Evolutionary conservation across 306 rosid species (phyloP), one percentile per base, ranked within the genome.

Genomic region (Acacia melanoxylon): DNA sequence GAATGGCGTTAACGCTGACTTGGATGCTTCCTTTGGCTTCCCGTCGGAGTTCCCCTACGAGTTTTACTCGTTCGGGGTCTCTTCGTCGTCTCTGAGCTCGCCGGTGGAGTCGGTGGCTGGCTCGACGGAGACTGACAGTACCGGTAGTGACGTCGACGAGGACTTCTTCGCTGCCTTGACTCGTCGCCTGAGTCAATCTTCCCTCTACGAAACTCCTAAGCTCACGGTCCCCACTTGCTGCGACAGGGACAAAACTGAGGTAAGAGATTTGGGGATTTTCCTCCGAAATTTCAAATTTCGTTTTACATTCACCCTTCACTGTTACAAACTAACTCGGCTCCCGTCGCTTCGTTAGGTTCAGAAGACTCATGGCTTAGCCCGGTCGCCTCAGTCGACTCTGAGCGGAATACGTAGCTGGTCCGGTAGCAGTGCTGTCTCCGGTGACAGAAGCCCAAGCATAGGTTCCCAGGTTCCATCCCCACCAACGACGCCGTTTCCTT

Each of bases 371-470:
- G 91, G 62, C 0, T 9, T 85, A 35, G 76, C 97, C 12, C 86
- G 92, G 19, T 95, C 99, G 3, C 99, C 98, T 1, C 94, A 93
- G 91, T 95, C 99, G 33, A 92, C 90, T 9, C 83, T 93, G 42
- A 83, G 87, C 19, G 94, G 99, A 77, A 83, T 91, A 65, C 96
- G 93, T 7, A 82, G 94, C 90, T 89, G 93, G 93, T 89, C 97
- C 0, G 86, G 85, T 76, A 83, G 89, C 15, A 87, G 94, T 8
- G 74, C 78, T 6, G 86, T 77, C 12, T 92, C 94, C 1, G 86
- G 89, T 29, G 91, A 93, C 6, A 95, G 91, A 29, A 95, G 99
- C 75, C 95, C 99, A 0, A 86, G 83, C 17, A 90, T 89, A 0
- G 84, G 91, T 0, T 89, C 98, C 2, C 97, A 85, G 45, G 90